Base-by-base conservation (phyloP, 2,329 filamentous ascomycete genomes). In the Gyromitra esculenta region DNA sequence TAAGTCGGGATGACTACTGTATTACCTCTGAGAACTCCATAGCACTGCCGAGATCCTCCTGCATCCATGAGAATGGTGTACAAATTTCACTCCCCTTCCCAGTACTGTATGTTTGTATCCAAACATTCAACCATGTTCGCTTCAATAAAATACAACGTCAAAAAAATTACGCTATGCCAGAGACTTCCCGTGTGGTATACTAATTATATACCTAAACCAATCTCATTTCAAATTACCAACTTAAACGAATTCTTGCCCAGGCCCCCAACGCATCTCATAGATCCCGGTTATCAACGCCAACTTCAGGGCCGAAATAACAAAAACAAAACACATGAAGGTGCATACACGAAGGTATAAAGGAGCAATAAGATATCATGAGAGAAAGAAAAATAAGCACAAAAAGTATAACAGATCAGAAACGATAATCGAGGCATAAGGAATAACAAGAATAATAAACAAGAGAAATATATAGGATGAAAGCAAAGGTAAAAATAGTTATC, bases 161-260 rank as follows among this genome's bases (percentile, higher is more conserved):
- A 35, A 59, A 48, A 39, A 52, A 52, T 45, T 39, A 37, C 37
- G 50, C 50, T 57, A 67, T 45, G 63, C 65, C 57, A 68, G 18
- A 45, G 45, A 15, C 18, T 63, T 41, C 45, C 13, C 11, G 35
- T 57, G 43, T 3, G 35, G 18, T 15, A 57, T 69, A 54, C 57
- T 69, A 31, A 31, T 4, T 31, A 31, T 31, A 54, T 31, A 39
- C 31, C 15, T 69, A 2, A 35, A 59, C 15, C 13, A 68, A 54
- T 43, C 37, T n/a, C n/a, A 31, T 57, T 43, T 21, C 37, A 13
- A 35, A 31, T 50, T 52, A 6, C 56, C 41, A 57, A 50, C 52
- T 35, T 70, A 25, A 9, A 62, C 18, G 41, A 59, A 37, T 41
- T 41, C 43, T 52, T 37, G 35, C 57, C 18, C 18, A 21, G 18